Base-by-base conservation (phyloP, 305 asterid genomes). In the Ilex paraguariensis region DNA sequence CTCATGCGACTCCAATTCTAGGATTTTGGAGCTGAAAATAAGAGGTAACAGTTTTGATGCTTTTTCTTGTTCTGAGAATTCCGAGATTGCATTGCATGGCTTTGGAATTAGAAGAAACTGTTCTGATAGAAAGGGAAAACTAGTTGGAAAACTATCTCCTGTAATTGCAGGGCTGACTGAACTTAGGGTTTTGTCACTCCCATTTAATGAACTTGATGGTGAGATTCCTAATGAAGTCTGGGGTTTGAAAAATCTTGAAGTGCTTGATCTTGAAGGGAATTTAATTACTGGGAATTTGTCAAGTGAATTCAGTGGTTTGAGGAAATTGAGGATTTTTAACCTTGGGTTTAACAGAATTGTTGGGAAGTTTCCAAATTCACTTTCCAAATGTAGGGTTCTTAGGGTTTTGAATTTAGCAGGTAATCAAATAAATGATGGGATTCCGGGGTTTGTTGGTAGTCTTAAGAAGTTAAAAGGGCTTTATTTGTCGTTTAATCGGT, bases 191-290 rank as follows among this genome's bases (percentile, higher is more conserved):
- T 63, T 84, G 6, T 82, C 87, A 33, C 79, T 85, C 68, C 83
- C 87, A 16, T 80, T 70, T 54, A 71, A 82, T 72, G 82, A 63
- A 46, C 66, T 84, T 66, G 59, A 16, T 68, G 85, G 92, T 62
- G 76, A 70, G 73, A 70, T 82, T 42, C 87, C 82, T 57, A 66
- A 51, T 60, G 79, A 71, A 69, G 62, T 85, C 31, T 82, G 81
- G 81, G 69, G 70, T 52, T 21, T 82, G 70, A 46, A 58, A 57
- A 78, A 76, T 73, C 82, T 84, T 44, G 65, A 64, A 70, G 85
- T 78, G 39, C 70, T 84, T 70, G 85, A 84, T 80, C 80, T 82
- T 31, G 81, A 81, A 74, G 88, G 88, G 62, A 84, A 84, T 72
- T 32, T 21, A 46, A 62, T 77, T 40, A 32, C 15, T 31, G 91